Evolutionary conservation across 2,329 filamentous ascomycete species (phyloP), one percentile per base, ranked within the genome.

Genomic region (Penicillium digitatum): DNA sequence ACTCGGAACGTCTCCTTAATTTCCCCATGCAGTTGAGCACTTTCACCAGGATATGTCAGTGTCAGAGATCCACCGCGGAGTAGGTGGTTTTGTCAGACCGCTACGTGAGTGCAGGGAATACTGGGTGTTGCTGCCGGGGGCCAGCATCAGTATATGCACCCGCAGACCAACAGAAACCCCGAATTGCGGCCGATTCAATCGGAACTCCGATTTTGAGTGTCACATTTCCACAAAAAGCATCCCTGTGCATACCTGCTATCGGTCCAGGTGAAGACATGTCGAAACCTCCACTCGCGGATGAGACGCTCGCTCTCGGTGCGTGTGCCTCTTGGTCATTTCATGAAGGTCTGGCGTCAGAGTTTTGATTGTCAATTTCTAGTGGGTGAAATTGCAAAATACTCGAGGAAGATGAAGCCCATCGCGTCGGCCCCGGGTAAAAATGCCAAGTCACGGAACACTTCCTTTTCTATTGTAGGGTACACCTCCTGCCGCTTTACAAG

Each of bases 181-280:
- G 6, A 22, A 7, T n/a, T 22, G 27, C 27, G 11, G 16, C 9
- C 1, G 2, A 32, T n/a, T 16, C 27, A 45, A n/a, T 22, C 9
- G 4, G 2, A 5, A n/a, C 14, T 24, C 14, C 7, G 8, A 45
- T 24, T 32, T 24, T 45, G 1, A 29, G 5, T 32, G 29, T 32
- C n/a, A 32, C 29, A 22, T 16, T 5, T 31, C 3, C 3, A 29
- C 7, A 18, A 20, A 22, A 22, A 20, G 11, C 12, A 32, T 20
- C 26, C 26, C 20, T 31, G 11, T 29, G 56, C 58, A 34, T 74
- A 83, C 81, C 81, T 79, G 46, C 78, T 71, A 67, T 86, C 83
- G 1, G 77, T 78, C 82, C 82, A 86, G 4, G 82, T 85, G 62
- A 85, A 86, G 62, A 85, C 80, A 61, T 81, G 78, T 10, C 61